phyloP scores from a whole-genome alignment of 345 rosid genomes.

The Eucalyptus grandis region DNA sequence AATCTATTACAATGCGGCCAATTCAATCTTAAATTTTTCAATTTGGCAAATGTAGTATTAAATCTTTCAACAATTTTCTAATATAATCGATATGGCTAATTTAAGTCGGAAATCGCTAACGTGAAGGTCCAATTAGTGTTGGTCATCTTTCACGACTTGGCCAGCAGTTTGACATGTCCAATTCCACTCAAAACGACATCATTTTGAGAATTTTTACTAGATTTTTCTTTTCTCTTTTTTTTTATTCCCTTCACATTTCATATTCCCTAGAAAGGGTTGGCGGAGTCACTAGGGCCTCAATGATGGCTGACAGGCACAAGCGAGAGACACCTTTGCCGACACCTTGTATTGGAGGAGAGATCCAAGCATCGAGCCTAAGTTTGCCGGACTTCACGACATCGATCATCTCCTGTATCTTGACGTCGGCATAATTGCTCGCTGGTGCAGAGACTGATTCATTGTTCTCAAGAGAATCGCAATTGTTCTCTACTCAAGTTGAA shows the following conservation, averaged over 20 bases:
- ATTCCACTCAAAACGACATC: background rate
- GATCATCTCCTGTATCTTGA: constrained; percentile 54
- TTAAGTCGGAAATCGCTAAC: background rate
- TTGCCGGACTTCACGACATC: constrained; percentile 20
- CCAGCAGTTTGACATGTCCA: background rate
- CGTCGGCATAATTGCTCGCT: constrained; percentile 31
- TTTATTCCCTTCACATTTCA: background rate
- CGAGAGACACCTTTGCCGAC: constrained; percentile 26
- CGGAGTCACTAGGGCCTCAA: background rate
- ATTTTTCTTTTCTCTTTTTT: background rate
- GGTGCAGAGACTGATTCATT: background rate
- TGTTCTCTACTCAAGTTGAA: background rate
- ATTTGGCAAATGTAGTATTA: background rate
- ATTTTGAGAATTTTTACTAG: background rate
- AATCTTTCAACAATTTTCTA: background rate
- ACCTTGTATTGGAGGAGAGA: constrained; percentile 59
- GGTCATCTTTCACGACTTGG: rapidly evolving
- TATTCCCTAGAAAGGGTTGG: background rate
- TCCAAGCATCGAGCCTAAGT: constrained; percentile 75
- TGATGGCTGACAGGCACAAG: background rate
- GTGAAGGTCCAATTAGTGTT: background rate
- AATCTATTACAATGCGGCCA: rapidly evolving
- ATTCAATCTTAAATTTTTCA: background rate
- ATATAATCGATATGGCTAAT: background rate
- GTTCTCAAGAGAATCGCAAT: background rate